Evolutionary conservation across 2,329 filamentous ascomycete species (phyloP), one percentile per base, ranked within the genome.

Genomic region (Fusarium sp.): DNA sequence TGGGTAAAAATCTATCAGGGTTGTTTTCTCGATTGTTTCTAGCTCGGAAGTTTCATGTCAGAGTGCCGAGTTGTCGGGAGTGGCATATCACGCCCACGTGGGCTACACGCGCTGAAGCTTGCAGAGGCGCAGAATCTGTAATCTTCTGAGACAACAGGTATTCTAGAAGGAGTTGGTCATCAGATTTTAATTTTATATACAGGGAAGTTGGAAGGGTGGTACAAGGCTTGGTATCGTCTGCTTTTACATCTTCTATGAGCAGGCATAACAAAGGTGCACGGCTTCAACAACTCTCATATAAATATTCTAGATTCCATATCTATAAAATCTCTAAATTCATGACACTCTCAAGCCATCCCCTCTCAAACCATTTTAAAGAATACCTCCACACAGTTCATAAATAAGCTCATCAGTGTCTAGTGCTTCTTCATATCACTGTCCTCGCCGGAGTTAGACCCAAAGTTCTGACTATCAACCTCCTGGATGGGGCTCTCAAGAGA

Each of bases 371-470:
- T 23, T 33, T 50, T 33, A 7, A 25, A 18, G 16, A n/a, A 10
- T 28, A 38, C 19, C 15, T 6, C 19, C 8, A 2, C 5, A 21
- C 3, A 28, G 7, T n/a, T 4, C 33, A 54, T 18, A 5, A 28
- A 30, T 30, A 30, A 12, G 50, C 5, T 6, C 0, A 16, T 12
- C 13, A 28, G 6, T n/a, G 18, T 40, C 35, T 67, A 75, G 3
- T 37, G 44, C 46, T 71, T 75, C 50, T 71, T 72, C 1, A 72
- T 52, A 21, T 76, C 74, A 13, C 58, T 68, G 28, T 76, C 74
- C n/a, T 76, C 75, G 7, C 72, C 68, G 16, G 75, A 77, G 28
- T 73, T 63, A 3, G 74, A 76, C 10, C 60, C 40, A 21, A 67
- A 67, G 12, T 64, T 66, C 32, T 74, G 56, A 25, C 73, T 77